Evolutionary conservation across 2,329 filamentous ascomycete species (phyloP).

Genomic region (Rhytidhysteron rufulum): DNA sequence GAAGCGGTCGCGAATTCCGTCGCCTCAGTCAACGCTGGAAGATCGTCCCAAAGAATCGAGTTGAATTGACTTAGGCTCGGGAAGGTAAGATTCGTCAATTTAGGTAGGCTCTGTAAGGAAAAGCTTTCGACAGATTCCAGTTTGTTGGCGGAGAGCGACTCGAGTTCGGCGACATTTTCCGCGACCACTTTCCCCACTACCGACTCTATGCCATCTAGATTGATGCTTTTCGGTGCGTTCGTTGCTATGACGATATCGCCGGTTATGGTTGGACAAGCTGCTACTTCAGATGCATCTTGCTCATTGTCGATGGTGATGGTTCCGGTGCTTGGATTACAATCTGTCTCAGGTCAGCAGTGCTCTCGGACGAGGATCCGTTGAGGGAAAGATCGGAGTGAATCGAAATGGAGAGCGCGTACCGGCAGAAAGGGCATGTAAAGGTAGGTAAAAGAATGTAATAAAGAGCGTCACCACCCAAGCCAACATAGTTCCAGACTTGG

Average conservation of each 20-base stretch:
- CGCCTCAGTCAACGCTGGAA: constrained; percentile 9
- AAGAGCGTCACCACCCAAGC: neutral
- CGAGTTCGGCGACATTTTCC: constrained; percentile 9
- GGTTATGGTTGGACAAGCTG: constrained; percentile 12
- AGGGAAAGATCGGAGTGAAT: too few species aligned
- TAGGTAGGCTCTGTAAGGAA: constrained; percentile 14
- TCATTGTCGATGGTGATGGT: constrained; percentile 14
- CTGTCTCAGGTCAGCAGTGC: too few species aligned
- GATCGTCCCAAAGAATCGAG: constrained; percentile 9
- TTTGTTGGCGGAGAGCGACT: constrained; percentile 14
- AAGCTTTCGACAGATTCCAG: constrained; percentile 11
- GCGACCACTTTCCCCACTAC: constrained; percentile 13
- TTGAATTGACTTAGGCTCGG: constrained; percentile 14
- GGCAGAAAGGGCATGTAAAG: neutral
- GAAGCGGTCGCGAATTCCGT: constrained; percentile 9
- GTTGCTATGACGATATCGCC: constrained; percentile 16
- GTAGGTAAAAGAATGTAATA: neutral
- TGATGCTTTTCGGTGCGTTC: constrained; percentile 12
- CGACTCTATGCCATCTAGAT: constrained; percentile 12
- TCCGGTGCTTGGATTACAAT: constrained; percentile 11
- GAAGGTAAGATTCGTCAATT: constrained; percentile 14
- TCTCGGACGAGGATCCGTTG: too few species aligned
- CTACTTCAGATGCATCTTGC: constrained; percentile 13
- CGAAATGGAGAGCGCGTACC: too few species aligned
- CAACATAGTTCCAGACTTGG: too few species aligned